Evolutionary conservation across 306 rosid genomes (phyloP), one percentile per base, ranked within the genome.

Genomic region (Trifolium pratense): DNA sequence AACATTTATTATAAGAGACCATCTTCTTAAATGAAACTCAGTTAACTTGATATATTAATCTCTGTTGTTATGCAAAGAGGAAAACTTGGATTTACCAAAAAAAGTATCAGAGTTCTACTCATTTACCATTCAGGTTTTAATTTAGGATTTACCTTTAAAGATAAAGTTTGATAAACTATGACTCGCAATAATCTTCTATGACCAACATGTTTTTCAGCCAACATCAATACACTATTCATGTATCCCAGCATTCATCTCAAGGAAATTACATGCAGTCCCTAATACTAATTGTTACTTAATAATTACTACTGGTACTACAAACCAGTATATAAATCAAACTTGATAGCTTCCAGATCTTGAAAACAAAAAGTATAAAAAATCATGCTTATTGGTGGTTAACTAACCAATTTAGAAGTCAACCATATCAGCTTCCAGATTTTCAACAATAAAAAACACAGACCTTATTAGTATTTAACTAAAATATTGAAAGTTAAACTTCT

Each of bases 201-300:
- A 53, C 23, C 16, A 53, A 18, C 53, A 48, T 48, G 55, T 48
- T 48, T 51, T 55, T 55, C 32, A 55, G 60, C 60, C 3, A 55
- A 58, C 39, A 58, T 37, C 64, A 58, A 26, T 6, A 58, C 17
- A 58, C 20, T 59, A 26, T 73, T n/a, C 58, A 20, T 34, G 46
- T 32, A 48, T 21, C 34, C 32, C 52, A 68, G 23, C 42, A 29
- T 73, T 59, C 45, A 16, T 43, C 39, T 49, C 63, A 63, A 29
- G 12, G n/a, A 56, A 39, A 43, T 7, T 5, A 29, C 69, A 63
- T 80, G 68, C 53, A 52, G 15, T 37, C 37, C 9, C 26, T 29
- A 72, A 70, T 76, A 53, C 66, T 25, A 40, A 18, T 39, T 69
- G 29, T 13, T 26, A 48, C 17, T 74, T 31, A 58, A 11, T 16